Evolutionary conservation across 2,329 filamentous ascomycete genomes (phyloP), one percentile per base, ranked within the genome.

Genomic region (Massarina eburnea): DNA sequence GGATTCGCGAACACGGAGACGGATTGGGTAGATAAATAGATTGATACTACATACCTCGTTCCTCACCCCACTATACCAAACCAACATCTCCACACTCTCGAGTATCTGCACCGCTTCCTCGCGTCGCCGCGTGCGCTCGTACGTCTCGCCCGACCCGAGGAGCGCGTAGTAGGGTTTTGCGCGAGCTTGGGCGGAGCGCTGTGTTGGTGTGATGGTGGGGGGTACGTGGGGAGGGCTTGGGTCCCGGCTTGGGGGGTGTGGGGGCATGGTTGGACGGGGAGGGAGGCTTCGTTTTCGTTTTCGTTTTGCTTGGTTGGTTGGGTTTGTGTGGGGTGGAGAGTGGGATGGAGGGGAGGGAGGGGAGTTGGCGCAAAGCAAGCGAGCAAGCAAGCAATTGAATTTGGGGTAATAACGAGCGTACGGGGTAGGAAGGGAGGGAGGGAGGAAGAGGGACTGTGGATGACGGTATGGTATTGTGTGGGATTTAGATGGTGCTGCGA

Each of bases 51-150:
- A 10, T 45, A 71, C 69, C 65, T 73, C 70, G 22, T 69, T 59
- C 39, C 66, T 38, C 20, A 47, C 57, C 7, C 43, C 50, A 24
- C 59, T 51, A 35, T 59, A 61, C 67, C 70, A 71, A 9, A 71
- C 58, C 27, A 73, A 39, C 63, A 71, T 51, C 50, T 73, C 71
- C 8, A 53, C 52, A 37, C 56, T 69, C 33, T 65, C 64, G 1
- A 73, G 45, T 26, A 71, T 64, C 14, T 48, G 39, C 0, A 60
- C 66, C 1, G 70, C 71, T 32, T 64, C 52, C 17, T 64, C 51
- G 2, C 69, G 50, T 8, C 39, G 33, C 46, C 68, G 58, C 4
- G 62, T 55, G 26, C 45, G 32, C 27, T 67, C 63, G 42, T 60
- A 70, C 18, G 47, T 48, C 37, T 70, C 65, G 29, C 46, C 45